Evolutionary conservation across 441 rosid species (phyloP).

Genomic region (Arabidopsis lyrata): DNA sequence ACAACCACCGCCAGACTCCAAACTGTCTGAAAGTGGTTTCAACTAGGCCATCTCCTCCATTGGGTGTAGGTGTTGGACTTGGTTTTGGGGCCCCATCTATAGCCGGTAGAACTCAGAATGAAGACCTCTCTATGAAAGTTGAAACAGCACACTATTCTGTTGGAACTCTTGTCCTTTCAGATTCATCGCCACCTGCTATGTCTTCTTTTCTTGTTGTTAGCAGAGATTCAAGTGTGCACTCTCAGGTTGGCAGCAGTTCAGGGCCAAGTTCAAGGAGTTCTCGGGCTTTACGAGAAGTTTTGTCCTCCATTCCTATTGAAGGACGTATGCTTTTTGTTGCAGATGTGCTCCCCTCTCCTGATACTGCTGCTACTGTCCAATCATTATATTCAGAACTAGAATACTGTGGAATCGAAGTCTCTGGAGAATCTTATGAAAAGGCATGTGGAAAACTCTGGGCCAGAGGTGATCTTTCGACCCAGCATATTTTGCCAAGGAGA

Average conservation of each 20-base stretch:
- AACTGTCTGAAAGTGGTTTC: slow-evolving; percentile 92
- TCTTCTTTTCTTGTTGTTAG: slow-evolving; percentile 88
- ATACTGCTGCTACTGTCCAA: slow-evolving; percentile 75
- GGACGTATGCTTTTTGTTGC: slow-evolving; percentile 99
- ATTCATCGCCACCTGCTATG: slow-evolving; percentile 85
- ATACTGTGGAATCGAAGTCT: slow-evolving; percentile 72
- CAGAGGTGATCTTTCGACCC: slow-evolving; percentile 90
- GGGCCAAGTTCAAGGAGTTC: slow-evolving; percentile 77
- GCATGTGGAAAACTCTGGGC: slow-evolving; percentile 94
- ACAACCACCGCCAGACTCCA: slow-evolving; percentile 60
- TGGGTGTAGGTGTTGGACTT: slow-evolving; percentile 88
- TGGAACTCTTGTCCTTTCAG: slow-evolving; percentile 93
- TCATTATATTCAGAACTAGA: slow-evolving; percentile 90
- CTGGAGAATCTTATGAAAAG: slow-evolving; percentile 78
- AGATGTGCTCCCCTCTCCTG: slow-evolving; percentile 86
- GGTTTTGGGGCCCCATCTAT: slow-evolving; percentile 83
- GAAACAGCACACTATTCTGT: slow-evolving; percentile 85
- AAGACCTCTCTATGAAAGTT: slow-evolving; percentile 85
- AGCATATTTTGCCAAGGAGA: slow-evolving; percentile 90
- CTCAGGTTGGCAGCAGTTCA: slow-evolving; percentile 64
- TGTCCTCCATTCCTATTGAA: slow-evolving; percentile 90
- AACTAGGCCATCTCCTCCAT: slow-evolving; percentile 94
- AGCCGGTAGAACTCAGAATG: slow-evolving; percentile 76
- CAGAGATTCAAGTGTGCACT: slow-evolving; percentile 82
- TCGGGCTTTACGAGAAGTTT: slow-evolving; percentile 81